phyloP scores from a whole-genome alignment of 306 rosid species.

The Dicorynia guianensis region DNA sequence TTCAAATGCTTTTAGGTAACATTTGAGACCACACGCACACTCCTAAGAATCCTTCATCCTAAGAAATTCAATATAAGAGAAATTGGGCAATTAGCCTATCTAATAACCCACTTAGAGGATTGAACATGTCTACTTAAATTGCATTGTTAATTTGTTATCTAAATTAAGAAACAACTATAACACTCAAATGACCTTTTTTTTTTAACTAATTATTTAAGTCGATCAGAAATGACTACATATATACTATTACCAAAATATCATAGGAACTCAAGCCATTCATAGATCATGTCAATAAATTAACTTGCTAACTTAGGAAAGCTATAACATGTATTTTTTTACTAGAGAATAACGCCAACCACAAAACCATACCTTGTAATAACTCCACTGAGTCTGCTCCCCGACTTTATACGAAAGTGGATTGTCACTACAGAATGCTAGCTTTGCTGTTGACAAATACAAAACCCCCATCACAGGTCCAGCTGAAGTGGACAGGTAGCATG shows the following conservation, averaged over 20 bases:
- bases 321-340: background rate
- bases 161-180: background rate
- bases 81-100: background rate
- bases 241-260: background rate
- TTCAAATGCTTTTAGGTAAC: constrained; percentile 18
- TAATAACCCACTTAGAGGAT: background rate
- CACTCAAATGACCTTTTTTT: background rate
- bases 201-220: background rate
- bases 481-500: constrained; percentile 93
- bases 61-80: background rate
- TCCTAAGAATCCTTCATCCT: constrained; percentile 8
- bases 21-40: background rate
- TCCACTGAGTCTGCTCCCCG: constrained; percentile 82
- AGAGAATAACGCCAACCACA: constrained; percentile 16
- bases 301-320: background rate
- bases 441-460: constrained; percentile 82
- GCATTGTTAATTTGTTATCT: background rate
- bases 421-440: constrained; percentile 94
- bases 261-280: constrained; percentile 5
- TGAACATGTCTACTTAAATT: background rate
- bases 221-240: background rate
- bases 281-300: constrained; percentile 14
- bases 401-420: constrained; percentile 80
- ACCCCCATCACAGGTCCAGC: constrained; percentile 98
- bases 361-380: constrained; percentile 81